phyloP scores from a whole-genome alignment of 306 rosid species.

The Myrica gale region DNA sequence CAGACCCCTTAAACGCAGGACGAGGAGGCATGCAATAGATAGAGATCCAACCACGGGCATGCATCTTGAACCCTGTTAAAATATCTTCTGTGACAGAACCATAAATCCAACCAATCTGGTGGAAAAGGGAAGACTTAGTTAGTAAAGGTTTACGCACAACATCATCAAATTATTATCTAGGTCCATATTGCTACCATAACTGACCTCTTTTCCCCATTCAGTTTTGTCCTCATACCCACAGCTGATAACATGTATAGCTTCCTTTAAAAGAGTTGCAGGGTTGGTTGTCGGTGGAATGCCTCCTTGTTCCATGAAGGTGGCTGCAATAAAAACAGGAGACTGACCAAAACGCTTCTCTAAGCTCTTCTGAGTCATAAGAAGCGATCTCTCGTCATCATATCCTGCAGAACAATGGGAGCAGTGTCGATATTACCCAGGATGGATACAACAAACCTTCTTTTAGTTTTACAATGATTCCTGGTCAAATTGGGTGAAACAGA shows the following conservation, averaged over 20 bases:
- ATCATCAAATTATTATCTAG: slow-evolving; percentile 8
- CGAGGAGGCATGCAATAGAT: slow-evolving; percentile 97
- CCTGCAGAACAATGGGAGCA: slow-evolving; percentile 47
- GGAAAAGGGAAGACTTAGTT: slow-evolving; percentile 21
- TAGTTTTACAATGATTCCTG: slow-evolving; percentile 14
- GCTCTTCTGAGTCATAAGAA: slow-evolving; percentile 89
- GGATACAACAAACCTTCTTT: slow-evolving; percentile 5
- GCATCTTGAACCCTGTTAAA: slow-evolving; percentile 99
- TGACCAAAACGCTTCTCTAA: slow-evolving; percentile 98
- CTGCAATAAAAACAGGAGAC: slow-evolving; percentile 96
- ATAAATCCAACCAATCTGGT: slow-evolving; percentile 99
- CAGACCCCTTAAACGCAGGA: slow-evolving; percentile 98
- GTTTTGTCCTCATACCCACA: slow-evolving; percentile 98
- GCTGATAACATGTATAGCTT: slow-evolving; percentile 97
- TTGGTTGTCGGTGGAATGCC: slow-evolving; percentile 97
- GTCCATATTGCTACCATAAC: slow-evolving; percentile 25
- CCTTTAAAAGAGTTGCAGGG: slow-evolving; percentile 95
- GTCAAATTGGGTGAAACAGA: neutral
- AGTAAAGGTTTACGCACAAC: slow-evolving; percentile 8
- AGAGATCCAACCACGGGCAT: slow-evolving; percentile 99
- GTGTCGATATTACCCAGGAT: slow-evolving; percentile 9
- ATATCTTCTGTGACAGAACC: slow-evolving; percentile 99
- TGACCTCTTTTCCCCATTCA: slow-evolving; percentile 99
- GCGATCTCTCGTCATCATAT: slow-evolving; percentile 93
- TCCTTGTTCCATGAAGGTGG: slow-evolving; percentile 97